These are phyloP conservation scores for Eucalyptus paniculata DNA, from an alignment of 345 rosid species.

Conservation along the genomic window DNA sequence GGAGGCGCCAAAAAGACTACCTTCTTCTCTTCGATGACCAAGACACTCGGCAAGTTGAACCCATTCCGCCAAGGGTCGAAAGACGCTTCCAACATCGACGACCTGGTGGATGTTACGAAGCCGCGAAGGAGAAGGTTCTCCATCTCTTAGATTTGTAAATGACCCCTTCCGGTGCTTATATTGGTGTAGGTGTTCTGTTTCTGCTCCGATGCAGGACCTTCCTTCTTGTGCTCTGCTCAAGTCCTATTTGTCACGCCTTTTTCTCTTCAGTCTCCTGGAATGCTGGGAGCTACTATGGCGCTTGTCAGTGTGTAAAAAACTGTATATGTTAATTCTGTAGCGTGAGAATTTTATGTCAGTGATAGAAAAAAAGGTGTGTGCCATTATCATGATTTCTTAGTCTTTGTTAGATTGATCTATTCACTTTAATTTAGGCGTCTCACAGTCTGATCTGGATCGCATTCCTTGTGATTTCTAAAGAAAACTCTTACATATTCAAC, in stretches of 20 bases:
- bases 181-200: neutral
- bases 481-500: neutral
- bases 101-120: conserved; percentile 39
- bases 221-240: neutral
- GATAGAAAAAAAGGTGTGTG: neutral
- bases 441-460: neutral
- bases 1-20: neutral
- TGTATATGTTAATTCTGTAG: neutral
- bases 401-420: neutral
- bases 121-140: conserved; percentile 95
- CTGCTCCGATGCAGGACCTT: neutral
- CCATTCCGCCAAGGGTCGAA: conserved; percentile 71
- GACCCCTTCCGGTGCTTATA: neutral
- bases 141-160: conserved; percentile 27
- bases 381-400: neutral
- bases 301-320: neutral
- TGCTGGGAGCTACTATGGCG: neutral
- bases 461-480: neutral
- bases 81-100: conserved; percentile 48
- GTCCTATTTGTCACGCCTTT: neutral
- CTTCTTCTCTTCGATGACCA: conserved; percentile 80
- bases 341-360: neutral
- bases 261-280: neutral
- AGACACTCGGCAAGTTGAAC: conserved; percentile 65
- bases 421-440: neutral